A percentile compares a stretch with the other conserved stretches of the same genome.
These are phyloP conservation scores for Talaromyces amestolkiae DNA, from an alignment of 2,329 filamentous ascomycete species.

Conservation along the genomic window DNA sequence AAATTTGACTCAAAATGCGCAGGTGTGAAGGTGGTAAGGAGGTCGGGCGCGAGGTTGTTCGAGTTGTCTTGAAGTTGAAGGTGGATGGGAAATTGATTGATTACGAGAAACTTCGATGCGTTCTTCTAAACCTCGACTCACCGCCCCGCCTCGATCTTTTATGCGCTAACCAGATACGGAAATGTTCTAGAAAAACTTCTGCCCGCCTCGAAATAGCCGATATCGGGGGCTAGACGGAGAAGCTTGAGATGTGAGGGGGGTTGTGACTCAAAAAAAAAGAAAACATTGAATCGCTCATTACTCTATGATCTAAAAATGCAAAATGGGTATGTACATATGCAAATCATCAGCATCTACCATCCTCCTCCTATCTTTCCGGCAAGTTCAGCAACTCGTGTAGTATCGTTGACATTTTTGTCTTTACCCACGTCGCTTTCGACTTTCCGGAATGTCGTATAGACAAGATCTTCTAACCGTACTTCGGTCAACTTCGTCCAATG, in stretches of 20 bases:
- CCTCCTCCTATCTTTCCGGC: slow-evolving; percentile 89
- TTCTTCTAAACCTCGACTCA: not conserved
- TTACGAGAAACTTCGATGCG: not conserved
- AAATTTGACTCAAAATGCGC: not conserved
- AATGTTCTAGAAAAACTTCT: not conserved
- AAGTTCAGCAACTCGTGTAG: slow-evolving; percentile 80
- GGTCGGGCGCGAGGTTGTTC: not conserved
- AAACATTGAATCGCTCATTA: not conserved
- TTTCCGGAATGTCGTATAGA: slow-evolving; percentile 83
- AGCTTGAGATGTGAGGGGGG: not conserved
- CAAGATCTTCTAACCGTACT: slow-evolving; percentile 68
- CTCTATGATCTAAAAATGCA: slow-evolving; percentile 9
- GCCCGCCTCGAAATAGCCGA: not conserved
- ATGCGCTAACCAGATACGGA: slow-evolving; percentile 8
- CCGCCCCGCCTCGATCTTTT: slow-evolving; percentile 5
- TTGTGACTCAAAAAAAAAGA: not conserved
- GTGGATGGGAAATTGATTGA: not conserved
- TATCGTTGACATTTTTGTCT: slow-evolving; percentile 59
- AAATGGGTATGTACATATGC: slow-evolving; percentile 19
- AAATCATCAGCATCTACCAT: slow-evolving; percentile 60
- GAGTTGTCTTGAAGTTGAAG: not conserved
- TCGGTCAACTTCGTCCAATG: slow-evolving; percentile 75
- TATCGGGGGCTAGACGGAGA: not conserved
- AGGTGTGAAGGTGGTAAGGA: not conserved
- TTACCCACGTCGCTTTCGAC: slow-evolving; percentile 96